Evolutionary conservation across 2,329 filamentous ascomycete species (phyloP).

Genomic region (Hymenoscyphus linearis): DNA sequence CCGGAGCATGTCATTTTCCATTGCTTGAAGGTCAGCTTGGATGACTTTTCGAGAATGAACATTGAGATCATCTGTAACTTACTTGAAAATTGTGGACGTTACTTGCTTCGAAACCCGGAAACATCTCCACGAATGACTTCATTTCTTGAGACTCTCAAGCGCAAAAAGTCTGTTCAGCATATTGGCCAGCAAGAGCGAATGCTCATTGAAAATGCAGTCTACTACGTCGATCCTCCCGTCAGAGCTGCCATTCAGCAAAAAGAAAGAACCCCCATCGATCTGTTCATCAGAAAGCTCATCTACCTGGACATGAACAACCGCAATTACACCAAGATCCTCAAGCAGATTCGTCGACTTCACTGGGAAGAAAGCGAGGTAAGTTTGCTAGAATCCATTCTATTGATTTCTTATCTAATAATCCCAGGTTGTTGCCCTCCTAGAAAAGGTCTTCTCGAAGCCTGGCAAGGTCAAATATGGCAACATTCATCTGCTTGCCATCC

Average conservation of each 20-base stretch:
- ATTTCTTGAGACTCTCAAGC: slow-evolving; percentile 89
- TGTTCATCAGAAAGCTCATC: slow-evolving; percentile 87
- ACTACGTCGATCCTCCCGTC: slow-evolving; percentile 94
- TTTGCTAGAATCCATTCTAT: neutral
- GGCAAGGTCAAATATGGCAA: slow-evolving; percentile 98
- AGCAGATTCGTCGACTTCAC: slow-evolving; percentile 90
- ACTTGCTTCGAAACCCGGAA: slow-evolving; percentile 85
- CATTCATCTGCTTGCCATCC: slow-evolving; percentile 85
- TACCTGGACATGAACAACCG: slow-evolving; percentile 93
- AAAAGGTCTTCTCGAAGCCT: slow-evolving; percentile 92
- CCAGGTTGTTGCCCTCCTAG: slow-evolving; percentile 37
- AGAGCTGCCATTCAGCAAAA: slow-evolving; percentile 94
- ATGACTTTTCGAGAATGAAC: slow-evolving; percentile 98
- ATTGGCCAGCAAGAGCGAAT: slow-evolving; percentile 94
- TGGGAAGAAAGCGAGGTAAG: slow-evolving; percentile 87
- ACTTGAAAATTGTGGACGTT: slow-evolving; percentile 92
- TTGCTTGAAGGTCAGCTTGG: slow-evolving; percentile 92
- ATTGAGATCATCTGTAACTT: slow-evolving; percentile 97
- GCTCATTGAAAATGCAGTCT: slow-evolving; percentile 96
- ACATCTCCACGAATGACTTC: slow-evolving; percentile 89
- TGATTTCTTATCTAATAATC: slow-evolving; percentile 5
- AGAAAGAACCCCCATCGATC: slow-evolving; percentile 86
- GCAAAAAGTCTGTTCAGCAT: slow-evolving; percentile 94
- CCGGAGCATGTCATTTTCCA: slow-evolving; percentile 99
- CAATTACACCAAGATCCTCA: slow-evolving; percentile 88